Evolutionary conservation across 495 filamentous ascomycete genomes (phyloP).

Genomic region (Astrothelium subdiscretum): DNA sequence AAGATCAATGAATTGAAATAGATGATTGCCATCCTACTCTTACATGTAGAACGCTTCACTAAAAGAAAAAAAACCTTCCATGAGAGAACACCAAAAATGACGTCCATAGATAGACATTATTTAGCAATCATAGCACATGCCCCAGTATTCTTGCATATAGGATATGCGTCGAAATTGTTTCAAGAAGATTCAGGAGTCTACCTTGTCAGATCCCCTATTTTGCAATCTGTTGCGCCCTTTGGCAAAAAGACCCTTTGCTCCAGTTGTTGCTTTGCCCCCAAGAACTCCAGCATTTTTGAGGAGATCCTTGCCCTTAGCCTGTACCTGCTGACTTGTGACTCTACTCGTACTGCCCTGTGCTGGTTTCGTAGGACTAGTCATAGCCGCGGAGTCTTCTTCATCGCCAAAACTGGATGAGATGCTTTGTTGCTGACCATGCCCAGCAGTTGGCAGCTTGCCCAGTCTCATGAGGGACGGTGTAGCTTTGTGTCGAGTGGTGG

Average conservation of each 20-base stretch:
- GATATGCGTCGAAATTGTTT: neutral
- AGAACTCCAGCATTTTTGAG: slow-evolving; percentile 65
- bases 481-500: neutral
- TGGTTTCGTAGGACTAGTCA: neutral
- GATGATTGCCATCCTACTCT: neutral
- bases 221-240: slow-evolving; percentile 41
- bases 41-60: neutral
- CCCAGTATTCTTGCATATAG: neutral
- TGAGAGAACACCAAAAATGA: neutral
- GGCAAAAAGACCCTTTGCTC: slow-evolving; percentile 75
- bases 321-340: slow-evolving; percentile 18
- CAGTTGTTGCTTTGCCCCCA: slow-evolving; percentile 58
- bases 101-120: neutral
- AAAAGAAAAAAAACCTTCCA: neutral
- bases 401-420: neutral
- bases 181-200: slow-evolving; percentile 50
- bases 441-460: slow-evolving; percentile 23
- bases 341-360: neutral
- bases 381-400: neutral
- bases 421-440: neutral
- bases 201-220: slow-evolving; percentile 50
- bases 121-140: neutral
- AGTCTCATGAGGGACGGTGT: slow-evolving; percentile 29
- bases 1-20: neutral
- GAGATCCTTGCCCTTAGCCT: slow-evolving; percentile 72